phyloP scores from a whole-genome alignment of 148 eudicot genomes.

The Fagopyrum tataricum region DNA sequence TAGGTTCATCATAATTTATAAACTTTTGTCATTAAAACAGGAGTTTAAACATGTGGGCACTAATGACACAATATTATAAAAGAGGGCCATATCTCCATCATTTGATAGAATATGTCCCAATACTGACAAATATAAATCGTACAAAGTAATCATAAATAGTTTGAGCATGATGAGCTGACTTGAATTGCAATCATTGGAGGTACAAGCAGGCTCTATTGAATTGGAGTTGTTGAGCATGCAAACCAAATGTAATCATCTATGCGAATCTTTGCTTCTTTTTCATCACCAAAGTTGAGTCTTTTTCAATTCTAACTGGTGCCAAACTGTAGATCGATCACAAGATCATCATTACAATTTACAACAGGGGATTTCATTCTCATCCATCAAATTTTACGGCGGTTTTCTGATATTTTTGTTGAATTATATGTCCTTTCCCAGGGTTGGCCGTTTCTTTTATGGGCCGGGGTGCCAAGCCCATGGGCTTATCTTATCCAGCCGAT shows the following conservation, averaged over 20 bases:
- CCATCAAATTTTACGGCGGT: too few species aligned
- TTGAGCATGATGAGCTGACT: slow-evolving; percentile 8
- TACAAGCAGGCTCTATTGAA: slow-evolving; percentile 5
- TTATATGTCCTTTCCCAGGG: too few species aligned
- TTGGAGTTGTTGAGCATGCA: slow-evolving; percentile 11
- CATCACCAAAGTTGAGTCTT: not conserved
- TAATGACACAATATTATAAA: not conserved
- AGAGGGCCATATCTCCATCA: slow-evolving; percentile 4
- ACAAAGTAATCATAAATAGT: not conserved
- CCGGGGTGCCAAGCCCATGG: too few species aligned
- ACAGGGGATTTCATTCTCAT: too few species aligned
- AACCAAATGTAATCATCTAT: slow-evolving; percentile 2
- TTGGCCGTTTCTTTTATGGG: too few species aligned
- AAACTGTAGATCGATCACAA: not conserved
- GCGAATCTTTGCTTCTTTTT: slow-evolving; percentile 8
- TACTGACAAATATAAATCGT: slow-evolving; percentile 10
- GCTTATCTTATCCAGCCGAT: too few species aligned
- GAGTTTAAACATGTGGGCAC: slow-evolving; percentile 4
- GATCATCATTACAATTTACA: not conserved
- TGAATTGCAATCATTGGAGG: slow-evolving; percentile 11
- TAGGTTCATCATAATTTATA: slow-evolving; percentile 4
- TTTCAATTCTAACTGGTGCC: not conserved
- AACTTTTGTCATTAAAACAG: not conserved
- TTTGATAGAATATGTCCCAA: slow-evolving; percentile 2
- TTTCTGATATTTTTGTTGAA: too few species aligned